These are phyloP conservation scores for Penicillium sp. DNA, from an alignment of 2,329 filamentous ascomycete genomes.

Conservation along the genomic window DNA sequence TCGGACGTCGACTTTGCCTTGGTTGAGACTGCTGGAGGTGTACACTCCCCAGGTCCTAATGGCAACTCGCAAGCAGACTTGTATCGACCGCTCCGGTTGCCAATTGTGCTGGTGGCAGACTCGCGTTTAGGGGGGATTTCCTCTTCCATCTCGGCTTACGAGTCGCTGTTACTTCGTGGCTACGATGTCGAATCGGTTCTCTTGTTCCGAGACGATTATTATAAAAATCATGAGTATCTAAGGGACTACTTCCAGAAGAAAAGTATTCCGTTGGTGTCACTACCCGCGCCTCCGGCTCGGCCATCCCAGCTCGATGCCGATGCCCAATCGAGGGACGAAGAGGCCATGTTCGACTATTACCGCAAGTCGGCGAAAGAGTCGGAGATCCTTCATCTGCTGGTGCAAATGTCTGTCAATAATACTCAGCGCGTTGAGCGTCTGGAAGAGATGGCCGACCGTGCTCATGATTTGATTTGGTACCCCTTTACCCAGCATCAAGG, in stretches of 20 bases:
- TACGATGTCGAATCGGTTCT: slow-evolving; percentile 70
- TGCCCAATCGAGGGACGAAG: slow-evolving; percentile 47
- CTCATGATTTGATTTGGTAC: slow-evolving; percentile 71
- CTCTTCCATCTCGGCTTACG: slow-evolving; percentile 73
- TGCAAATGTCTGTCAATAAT: slow-evolving; percentile 54
- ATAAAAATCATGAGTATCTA: slow-evolving; percentile 67
- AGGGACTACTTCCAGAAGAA: slow-evolving; percentile 62
- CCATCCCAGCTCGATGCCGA: slow-evolving; percentile 26
- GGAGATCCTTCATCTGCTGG: slow-evolving; percentile 47
- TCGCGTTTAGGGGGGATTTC: slow-evolving; percentile 74
- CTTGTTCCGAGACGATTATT: slow-evolving; percentile 63
- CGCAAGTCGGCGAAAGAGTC: slow-evolving; percentile 41
- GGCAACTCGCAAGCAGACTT: slow-evolving; percentile 74
- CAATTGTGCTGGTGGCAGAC: slow-evolving; percentile 71
- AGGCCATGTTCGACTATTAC: slow-evolving; percentile 65
- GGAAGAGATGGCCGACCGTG: slow-evolving; percentile 58
- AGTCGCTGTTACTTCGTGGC: slow-evolving; percentile 71
- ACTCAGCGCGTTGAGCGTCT: slow-evolving; percentile 55
- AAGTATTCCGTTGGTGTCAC: slow-evolving; percentile 53
- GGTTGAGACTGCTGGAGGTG: slow-evolving; percentile 77
- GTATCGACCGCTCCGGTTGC: slow-evolving; percentile 69
- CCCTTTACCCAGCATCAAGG: slow-evolving; percentile 78
- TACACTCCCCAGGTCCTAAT: slow-evolving; percentile 73
- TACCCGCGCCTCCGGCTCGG: slow-evolving; percentile 58
- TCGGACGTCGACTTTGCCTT: slow-evolving; percentile 57